Base-by-base conservation (phyloP, 2,329 filamentous ascomycete genomes). In the Ophiocordyceps camponoti-saundersi region DNA sequence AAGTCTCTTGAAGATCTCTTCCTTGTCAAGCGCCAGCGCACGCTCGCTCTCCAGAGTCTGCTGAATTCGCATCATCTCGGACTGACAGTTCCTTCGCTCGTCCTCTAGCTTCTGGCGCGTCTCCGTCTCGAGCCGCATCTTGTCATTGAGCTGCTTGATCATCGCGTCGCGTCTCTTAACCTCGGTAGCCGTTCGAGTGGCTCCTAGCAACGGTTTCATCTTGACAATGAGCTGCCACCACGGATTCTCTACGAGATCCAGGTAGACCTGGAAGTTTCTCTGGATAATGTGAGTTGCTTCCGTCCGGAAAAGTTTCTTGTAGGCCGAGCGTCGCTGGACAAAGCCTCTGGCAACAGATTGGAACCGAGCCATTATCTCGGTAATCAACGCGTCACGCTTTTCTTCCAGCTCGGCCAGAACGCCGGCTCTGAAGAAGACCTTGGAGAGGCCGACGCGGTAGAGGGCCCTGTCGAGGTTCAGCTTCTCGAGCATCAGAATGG, bases 1-100 rank as follows among this genome's bases (percentile, higher is more conserved):
- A 21, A 98, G 71, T n/a, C 93, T 79, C 60, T 90, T 93, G 71
- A 96, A 98, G 50, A 99, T 98, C 57, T 98, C 92, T 60, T 99
- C 93, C 61, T 98, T 98, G 64, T 99, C 92, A 6, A 98, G 69
- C 1, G 92, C 92, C 41, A 98, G 72, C n/a, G 90, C 86, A 45
- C 92, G 80, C 64, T 98, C 93, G 53, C 89, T 95, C 62, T 98
- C 93, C 2, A 99, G 72, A 0, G 86, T 94, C 56, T 96, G 87
- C 60, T 95, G 89, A 44, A 96, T 85, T 30, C 85, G 80, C 53
- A 89, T 77, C 57, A 95, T 82, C 57, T 98, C 92, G 15, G 81
- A 72, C 54, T 96, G 85, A 2, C 86, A 85, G 50, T 88, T 84
- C 41, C 92, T 77, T 30, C 89, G 79, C 55, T 98, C 92, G 47